These are phyloP conservation scores for Penicillium coprophilum DNA, from an alignment of 495 filamentous ascomycete genomes.

Conservation along the genomic window DNA sequence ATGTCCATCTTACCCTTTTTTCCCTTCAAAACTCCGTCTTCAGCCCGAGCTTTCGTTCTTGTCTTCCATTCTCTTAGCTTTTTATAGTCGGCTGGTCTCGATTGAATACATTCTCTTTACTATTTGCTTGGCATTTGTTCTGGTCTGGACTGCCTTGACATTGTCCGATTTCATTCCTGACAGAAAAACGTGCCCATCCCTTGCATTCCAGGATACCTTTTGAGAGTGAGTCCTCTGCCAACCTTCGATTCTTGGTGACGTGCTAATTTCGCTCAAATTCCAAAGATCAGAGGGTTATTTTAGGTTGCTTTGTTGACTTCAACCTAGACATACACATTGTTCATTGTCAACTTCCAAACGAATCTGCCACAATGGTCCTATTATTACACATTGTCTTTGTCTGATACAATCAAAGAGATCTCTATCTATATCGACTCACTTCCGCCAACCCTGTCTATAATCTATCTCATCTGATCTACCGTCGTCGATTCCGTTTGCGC, in stretches of 20 bases:
- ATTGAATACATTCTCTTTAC: background rate
- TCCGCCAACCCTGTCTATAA: background rate
- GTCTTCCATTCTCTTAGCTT: background rate
- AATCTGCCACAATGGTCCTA: constrained; percentile 5
- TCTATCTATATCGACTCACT: constrained; percentile 6
- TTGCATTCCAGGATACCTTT: constrained; percentile 4
- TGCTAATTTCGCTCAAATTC: constrained; percentile 9
- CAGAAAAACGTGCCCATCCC: constrained; percentile 1
- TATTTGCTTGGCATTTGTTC: background rate
- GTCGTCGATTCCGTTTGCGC: constrained; percentile 1
- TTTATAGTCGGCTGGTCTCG: background rate
- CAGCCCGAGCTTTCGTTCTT: background rate
- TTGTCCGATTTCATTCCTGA: background rate
- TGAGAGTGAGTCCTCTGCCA: background rate
- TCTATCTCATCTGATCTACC: background rate
- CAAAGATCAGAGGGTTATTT: constrained; percentile 3
- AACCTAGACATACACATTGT: background rate
- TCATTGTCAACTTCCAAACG: constrained; percentile 5
- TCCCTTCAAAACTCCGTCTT: background rate
- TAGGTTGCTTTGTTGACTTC: constrained; percentile 10
- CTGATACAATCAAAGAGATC: background rate
- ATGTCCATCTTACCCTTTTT: background rate
- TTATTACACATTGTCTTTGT: constrained; percentile 11
- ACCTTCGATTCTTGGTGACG: constrained; percentile 9
- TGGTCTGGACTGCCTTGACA: background rate